Base-by-base conservation (phyloP, 2,329 filamentous ascomycete species). In the Botrytis hyacinthi region DNA sequence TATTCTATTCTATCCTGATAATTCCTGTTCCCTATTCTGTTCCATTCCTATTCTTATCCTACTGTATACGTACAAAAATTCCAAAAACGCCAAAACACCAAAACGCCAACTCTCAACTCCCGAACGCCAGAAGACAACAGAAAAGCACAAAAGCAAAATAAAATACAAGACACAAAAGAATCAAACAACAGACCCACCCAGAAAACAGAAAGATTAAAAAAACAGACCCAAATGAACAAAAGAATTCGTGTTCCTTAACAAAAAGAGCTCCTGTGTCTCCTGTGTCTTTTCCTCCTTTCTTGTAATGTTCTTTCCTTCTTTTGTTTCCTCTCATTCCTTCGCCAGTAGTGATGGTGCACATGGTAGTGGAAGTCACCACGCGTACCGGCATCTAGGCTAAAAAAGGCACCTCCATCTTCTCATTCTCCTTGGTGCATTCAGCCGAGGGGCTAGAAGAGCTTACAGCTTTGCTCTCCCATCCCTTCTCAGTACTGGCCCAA, bases 311-410 rank as follows among this genome's bases (percentile, higher is more conserved):
- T 14, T 42, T 62, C 35, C 14, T 29, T 62, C 26, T 40, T n/a
- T 16, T 18, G 4, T n/a, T 42, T 14, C 26, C n/a, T 62, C 22
- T n/a, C 7, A 16, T 9, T n/a, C 26, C 26, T 37, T 40, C 60
- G 60, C 60, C 60, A 62, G 37, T 62, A n/a, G 60, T 62, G 60
- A n/a, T 62, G 35, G 35, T 62, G 60, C 22, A 62, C 35, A 7
- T 62, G 60, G 60, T 62, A 40, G 37, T 62, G 60, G 8, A 62
- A 12, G 26, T 62, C n/a, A 29, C 51, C 51, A 57, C 14, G 51
- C n/a, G n/a, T 57, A 57, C 51, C 7, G 51, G 51, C 51, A 3
- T 57, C 51, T 57, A 57, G 29, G 14, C 51, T 57, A 57, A 57
- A 57, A 57, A 57, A 57, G 51, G 37, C n/a, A 29, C n/a, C 40